Evolutionary conservation across 192 early-diverging fungal species (phyloP), one percentile per base, ranked within the genome.

Genomic region (Borealophlyctis nickersoniae): DNA sequence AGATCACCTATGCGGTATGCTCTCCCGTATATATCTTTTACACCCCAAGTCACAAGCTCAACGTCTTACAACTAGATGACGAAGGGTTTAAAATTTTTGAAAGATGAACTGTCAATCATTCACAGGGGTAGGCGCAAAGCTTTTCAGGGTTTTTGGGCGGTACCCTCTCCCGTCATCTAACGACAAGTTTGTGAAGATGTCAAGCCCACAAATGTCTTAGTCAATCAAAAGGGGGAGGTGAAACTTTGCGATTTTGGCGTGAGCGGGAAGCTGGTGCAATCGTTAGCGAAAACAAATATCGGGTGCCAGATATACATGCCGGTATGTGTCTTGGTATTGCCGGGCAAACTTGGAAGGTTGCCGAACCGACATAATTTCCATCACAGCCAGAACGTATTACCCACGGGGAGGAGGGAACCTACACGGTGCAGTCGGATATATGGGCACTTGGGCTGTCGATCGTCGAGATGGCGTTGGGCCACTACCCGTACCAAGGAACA

Each of bases 231-330:
- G 60, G 95, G 95, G 59, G 84, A 96, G 58, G 88, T 98, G 34
- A 98, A 96, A 75, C 76, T 98, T 30, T 93, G 91, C 76, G 95
- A 98, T 72, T 98, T 98, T 81, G 95, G 95, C 52, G 94, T 98
- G 0, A 92, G 91, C 19, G 93, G 93, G 30, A 88, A 96, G 28
- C 57, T 72, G 27, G 84, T 83, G 35, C 86, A 91, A 68, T 95
- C 92, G 13, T 74, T 92, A 70, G 95, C 94, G 36, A 93, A 91
- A 72, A 98, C 93, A 1, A 89, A 94, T 67, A 89, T 95, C 35
- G 95, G 94, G 14, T 95, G 91, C 62, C 91, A 96, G 73, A 90
- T 88, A 69, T 96, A 96, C 67, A 95, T 98, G 93, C 91, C 93
- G 11, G 87, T 90, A 78, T 50, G 81, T 71, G n/a, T 22, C 64